Evolutionary conservation across 345 rosid genomes (phyloP), one percentile per base, ranked within the genome.

Genomic region (Camelina laxa): DNA sequence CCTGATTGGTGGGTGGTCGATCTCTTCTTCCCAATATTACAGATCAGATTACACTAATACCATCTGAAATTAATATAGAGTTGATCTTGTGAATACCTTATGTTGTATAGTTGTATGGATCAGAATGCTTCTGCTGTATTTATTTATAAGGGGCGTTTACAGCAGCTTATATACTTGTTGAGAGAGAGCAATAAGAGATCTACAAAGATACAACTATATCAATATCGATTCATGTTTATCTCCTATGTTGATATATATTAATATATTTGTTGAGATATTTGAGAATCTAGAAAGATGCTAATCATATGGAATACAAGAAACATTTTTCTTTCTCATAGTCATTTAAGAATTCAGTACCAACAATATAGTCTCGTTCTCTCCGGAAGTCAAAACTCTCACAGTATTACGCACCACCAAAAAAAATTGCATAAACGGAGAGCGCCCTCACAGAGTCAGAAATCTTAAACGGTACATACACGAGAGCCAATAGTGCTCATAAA

Each of bases 361-460:
- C 36, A 7, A 67, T 60, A 59, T 3, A 60, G 74, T 67, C 51
- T 74, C 2, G 5, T 59, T 75, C 62, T 66, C 79, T 51, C 57
- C 27, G 8, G 47, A 68, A 51, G 69, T 48, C 54, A 62, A 45
- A 68, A 69, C 79, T 69, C 79, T 75, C 75, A 31, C 71, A 56
- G 80, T 54, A 76, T 76, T 76, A 76, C 64, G 75, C 75, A 69
- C 73, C 79, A 38, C 53, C 72, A 42, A 75, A 67, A 73, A 44
- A 16, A 7, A 1, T 66, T 36, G 80, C 80, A 76, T 69, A 76
- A 76, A 76, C 80, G 80, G 80, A 70, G 80, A 70, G 65, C 65
- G 65, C 75, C 80, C 67, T 70, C 80, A 67, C 69, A 70, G 72
- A 63, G 60, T 64, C 55, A 2, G 61, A 44, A 47, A 57, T 57